Evolutionary conservation across 2,329 filamentous ascomycete genomes (phyloP), one percentile per base, ranked within the genome.

Genomic region (Colletotrichum australisinense): DNA sequence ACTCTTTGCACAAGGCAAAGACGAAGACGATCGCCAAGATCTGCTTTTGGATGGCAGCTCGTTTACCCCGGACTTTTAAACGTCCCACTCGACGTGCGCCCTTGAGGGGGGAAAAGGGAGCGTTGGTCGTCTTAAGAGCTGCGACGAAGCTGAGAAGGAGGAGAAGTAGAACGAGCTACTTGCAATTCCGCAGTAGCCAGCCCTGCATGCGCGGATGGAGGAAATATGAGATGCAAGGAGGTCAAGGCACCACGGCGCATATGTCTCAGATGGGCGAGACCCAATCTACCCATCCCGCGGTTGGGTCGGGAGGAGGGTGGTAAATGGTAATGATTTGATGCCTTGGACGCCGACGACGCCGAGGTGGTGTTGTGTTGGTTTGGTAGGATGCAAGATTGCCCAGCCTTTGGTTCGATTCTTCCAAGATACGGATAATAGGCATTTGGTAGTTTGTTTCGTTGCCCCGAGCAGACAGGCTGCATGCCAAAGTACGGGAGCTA

Each of bases 11-110:
- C 56, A 56, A 46, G 69, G 57, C 28, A 67, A 59, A 73, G n/a
- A 56, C 46, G 30, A 64, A 14, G 30, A 60, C 35, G 65, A 73
- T 73, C 66, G 59, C 67, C 66, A 30, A 73, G 70, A 70, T 73
- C 66, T 63, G 66, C 30, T 57, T 64, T 60, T 19, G 56, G 60
- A 73, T 65, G 66, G 26, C 60, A 59, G 59, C 42, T 59, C 53
- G 26, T 59, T 38, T 49, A 38, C 42, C 60, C 63, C 57, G 19
- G 59, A 32, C 57, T 63, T 19, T 26, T 53, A 12, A 52, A 64
- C 12, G 35, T 42, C 28, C 35, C 49, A n/a, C 62, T 28, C 5
- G 14, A 19, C 16, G 3, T 38, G 4, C 16, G 38, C 2, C 38
- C 38, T 19, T 42, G 38, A 35, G 12, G n/a, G 30, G 9, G 53